Percentiles rank a stretch among this genome's conserved stretches.
phyloP scores from a whole-genome alignment of 2,329 filamentous ascomycete genomes.

The Talaromyces marneffei region DNA sequence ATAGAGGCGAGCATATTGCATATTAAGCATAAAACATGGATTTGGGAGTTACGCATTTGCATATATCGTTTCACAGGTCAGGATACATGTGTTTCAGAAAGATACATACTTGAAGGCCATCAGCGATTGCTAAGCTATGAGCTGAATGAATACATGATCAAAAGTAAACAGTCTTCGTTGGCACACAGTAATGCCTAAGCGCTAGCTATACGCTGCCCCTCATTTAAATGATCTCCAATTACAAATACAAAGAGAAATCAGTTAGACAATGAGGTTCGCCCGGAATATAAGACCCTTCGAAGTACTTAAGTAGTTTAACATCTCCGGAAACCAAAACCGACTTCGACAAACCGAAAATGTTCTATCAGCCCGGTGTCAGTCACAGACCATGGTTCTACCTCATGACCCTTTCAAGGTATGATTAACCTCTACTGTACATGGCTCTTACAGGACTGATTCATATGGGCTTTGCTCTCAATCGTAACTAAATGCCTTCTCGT shows the following conservation, averaged over 20 bases:
- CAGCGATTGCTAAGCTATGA: background rate
- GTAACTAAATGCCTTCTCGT: constrained; percentile 22
- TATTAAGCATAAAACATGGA: background rate
- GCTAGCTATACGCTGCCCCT: background rate
- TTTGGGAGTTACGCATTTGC: background rate
- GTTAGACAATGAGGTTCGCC: background rate
- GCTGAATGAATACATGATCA: background rate
- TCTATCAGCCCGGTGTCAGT: constrained; percentile 51
- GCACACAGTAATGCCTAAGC: background rate
- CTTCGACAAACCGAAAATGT: constrained; percentile 31
- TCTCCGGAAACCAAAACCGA: background rate
- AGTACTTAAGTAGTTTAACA: background rate
- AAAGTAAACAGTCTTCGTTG: background rate
- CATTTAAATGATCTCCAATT: background rate
- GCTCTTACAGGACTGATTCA: background rate
- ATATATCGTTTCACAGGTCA: background rate
- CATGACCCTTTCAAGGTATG: constrained; percentile 52
- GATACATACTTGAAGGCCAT: background rate
- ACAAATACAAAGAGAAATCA: background rate
- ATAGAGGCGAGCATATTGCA: constrained; percentile 16
- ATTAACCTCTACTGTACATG: background rate
- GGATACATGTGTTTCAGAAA: background rate
- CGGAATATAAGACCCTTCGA: background rate
- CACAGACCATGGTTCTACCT: constrained; percentile 47
- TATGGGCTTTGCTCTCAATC: background rate